These are phyloP conservation scores for Nemania diffusa DNA, from an alignment of 2,329 filamentous ascomycete species.

Conservation along the genomic window DNA sequence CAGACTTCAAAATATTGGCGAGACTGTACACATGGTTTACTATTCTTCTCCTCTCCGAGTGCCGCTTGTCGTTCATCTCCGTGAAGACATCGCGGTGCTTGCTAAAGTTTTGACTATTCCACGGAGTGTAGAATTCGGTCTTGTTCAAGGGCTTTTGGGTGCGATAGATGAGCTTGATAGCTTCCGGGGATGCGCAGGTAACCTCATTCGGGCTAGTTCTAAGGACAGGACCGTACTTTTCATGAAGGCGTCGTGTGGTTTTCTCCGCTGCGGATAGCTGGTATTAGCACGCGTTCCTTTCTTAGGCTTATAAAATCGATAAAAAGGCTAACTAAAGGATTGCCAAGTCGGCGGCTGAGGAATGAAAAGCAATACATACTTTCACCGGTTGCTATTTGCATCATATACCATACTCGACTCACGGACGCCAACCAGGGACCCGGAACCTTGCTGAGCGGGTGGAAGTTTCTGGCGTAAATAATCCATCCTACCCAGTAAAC, in stretches of 20 bases:
- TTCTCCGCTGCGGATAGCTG: slow-evolving; percentile 25
- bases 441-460: slow-evolving; percentile 33
- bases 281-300: slow-evolving; percentile 14
- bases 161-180: slow-evolving; percentile 34
- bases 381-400: slow-evolving; percentile 29
- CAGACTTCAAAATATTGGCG: slow-evolving; percentile 31
- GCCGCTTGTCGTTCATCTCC: slow-evolving; percentile 33
- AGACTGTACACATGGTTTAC: slow-evolving; percentile 34
- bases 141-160: slow-evolving; percentile 31
- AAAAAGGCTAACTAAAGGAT: neutral
- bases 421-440: slow-evolving; percentile 34
- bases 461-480: slow-evolving; percentile 30
- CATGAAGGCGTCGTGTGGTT: slow-evolving; percentile 25
- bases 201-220: slow-evolving; percentile 34
- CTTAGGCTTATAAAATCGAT: neutral
- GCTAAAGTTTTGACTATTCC: slow-evolving; percentile 31
- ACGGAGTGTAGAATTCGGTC: slow-evolving; percentile 33
- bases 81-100: slow-evolving; percentile 32
- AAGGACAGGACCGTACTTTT: slow-evolving; percentile 28
- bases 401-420: slow-evolving; percentile 34
- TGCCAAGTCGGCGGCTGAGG: neutral
- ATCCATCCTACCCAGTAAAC: slow-evolving; percentile 29
- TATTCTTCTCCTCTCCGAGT: slow-evolving; percentile 32
- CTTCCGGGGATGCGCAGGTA: slow-evolving; percentile 30
- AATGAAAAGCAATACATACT: slow-evolving; percentile 23